These are phyloP conservation scores for Cryptomeria japonica DNA, from an alignment of 75 land plant species.

Conservation along the genomic window DNA sequence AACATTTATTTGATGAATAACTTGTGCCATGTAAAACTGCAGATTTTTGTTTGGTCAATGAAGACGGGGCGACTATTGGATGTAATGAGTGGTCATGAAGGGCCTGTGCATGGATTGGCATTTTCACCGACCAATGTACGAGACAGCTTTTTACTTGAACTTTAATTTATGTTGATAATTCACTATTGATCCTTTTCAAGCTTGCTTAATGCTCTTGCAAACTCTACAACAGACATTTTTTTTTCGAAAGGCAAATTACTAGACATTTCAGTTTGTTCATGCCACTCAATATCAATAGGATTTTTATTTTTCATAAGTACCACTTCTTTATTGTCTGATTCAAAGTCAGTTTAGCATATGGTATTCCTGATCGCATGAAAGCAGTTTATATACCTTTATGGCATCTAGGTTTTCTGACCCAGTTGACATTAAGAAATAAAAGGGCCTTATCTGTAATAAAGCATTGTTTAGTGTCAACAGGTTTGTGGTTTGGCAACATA, in stretches of 20 bases:
- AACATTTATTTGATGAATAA: neutral
- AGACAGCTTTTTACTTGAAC: neutral
- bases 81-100: constrained; percentile 93
- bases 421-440: neutral
- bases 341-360: neutral
- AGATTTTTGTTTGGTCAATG: constrained; percentile 99
- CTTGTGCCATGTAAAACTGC: constrained; percentile 10
- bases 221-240: neutral
- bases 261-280: neutral
- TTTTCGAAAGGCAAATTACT: neutral
- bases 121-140: constrained; percentile 92
- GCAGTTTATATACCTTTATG: neutral
- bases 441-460: neutral
- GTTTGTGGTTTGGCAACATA: neutral
- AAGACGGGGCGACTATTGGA: constrained; percentile 94
- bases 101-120: constrained; percentile 92
- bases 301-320: neutral
- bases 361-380: neutral
- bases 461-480: neutral
- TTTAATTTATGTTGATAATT: neutral
- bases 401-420: neutral
- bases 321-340: neutral
- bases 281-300: neutral
- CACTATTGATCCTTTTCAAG: neutral
- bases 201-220: neutral